These are phyloP conservation scores for Stromatinia cepivora DNA, from an alignment of 2,329 filamentous ascomycete species.

Conservation along the genomic window DNA sequence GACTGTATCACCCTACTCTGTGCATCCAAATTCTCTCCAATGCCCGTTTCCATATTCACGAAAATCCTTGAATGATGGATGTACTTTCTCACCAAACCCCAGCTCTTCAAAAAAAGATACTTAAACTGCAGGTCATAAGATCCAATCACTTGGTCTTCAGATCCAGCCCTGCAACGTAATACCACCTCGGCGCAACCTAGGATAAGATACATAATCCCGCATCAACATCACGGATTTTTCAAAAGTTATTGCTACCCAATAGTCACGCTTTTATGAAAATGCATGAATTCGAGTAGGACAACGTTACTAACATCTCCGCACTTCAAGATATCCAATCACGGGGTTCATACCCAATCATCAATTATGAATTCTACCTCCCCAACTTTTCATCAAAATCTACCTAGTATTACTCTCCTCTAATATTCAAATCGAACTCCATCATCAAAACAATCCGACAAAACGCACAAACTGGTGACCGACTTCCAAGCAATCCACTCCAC, in stretches of 20 bases:
- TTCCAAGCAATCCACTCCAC: not conserved
- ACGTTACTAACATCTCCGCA: not conserved
- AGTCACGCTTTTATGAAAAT: not conserved
- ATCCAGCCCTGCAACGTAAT: constrained; percentile 20
- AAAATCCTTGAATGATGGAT: not conserved
- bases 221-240: not conserved
- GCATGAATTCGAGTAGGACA: not conserved
- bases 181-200: not conserved
- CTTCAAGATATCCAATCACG: constrained; percentile 6
- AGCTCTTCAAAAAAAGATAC: constrained; percentile 3
- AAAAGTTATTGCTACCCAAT: constrained; percentile 12
- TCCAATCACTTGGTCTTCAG: constrained; percentile 21
- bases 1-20: not conserved
- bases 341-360: not conserved
- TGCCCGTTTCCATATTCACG: not conserved
- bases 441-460: not conserved
- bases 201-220: too few relatives aligned
- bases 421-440: not conserved
- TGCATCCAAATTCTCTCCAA: too few relatives aligned
- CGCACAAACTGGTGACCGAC: too few relatives aligned
- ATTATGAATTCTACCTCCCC: not conserved
- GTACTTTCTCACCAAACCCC: not conserved
- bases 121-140: constrained; percentile 19
- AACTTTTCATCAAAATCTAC: not conserved
- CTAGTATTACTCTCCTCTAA: not conserved